Evolutionary conservation across 495 filamentous ascomycete species (phyloP).

Genomic region (Astrocystis sublimbata): DNA sequence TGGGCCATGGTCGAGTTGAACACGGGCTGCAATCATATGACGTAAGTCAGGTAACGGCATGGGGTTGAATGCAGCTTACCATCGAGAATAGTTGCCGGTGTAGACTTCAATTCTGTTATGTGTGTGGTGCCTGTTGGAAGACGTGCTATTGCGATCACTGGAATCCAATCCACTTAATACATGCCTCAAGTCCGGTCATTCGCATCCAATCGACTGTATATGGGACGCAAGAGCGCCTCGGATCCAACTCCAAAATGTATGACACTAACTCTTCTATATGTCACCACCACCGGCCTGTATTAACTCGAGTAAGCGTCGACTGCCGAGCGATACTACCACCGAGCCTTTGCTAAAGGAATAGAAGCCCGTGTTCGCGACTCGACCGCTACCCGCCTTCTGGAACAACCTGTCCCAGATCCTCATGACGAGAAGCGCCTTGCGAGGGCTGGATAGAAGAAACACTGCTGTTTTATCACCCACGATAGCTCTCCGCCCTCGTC

Average conservation of each 20-base stretch:
- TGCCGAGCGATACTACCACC: too few relatives aligned
- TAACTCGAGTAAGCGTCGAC: too few relatives aligned
- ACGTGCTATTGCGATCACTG: conserved; percentile 48
- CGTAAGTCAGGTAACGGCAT: conserved; percentile 42
- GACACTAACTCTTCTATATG: too few relatives aligned
- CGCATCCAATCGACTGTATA: too few relatives aligned
- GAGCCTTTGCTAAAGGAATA: too few relatives aligned
- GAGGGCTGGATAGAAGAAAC: conserved; percentile 40
- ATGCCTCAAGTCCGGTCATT: too few relatives aligned
- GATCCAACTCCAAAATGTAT: too few relatives aligned
- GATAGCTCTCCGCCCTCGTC: not conserved
- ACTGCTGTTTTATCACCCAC: conserved; percentile 4
- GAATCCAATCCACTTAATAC: too few relatives aligned
- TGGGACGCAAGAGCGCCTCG: too few relatives aligned
- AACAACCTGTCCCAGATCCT: conserved; percentile 37
- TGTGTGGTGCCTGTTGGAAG: conserved; percentile 54
- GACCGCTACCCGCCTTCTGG: conserved; percentile 27
- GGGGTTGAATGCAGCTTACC: conserved; percentile 3
- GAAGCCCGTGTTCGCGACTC: too few relatives aligned
- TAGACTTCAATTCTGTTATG: conserved; percentile 59
- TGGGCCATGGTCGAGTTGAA: conserved; percentile 69
- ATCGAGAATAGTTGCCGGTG: conserved; percentile 49
- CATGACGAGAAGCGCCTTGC: conserved; percentile 34
- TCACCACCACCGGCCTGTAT: too few relatives aligned
- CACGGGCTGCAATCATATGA: conserved; percentile 81